Conservation (phyloP, 768 basidiomycete genomes). For the Russula foetens region DNA sequence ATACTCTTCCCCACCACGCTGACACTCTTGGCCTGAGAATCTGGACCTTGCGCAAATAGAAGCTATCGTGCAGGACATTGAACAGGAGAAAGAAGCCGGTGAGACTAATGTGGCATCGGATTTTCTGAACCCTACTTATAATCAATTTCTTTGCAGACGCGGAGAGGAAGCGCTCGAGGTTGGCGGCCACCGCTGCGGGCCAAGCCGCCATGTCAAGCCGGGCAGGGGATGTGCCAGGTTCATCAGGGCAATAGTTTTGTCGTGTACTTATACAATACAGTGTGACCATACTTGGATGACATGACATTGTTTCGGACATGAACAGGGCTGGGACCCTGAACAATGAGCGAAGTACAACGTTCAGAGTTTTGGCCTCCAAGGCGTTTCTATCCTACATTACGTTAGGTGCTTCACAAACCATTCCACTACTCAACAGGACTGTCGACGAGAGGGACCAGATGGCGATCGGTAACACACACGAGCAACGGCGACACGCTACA, state of each 20-base stretch:
- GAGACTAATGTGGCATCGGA: conserved; percentile 22
- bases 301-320: too few species aligned
- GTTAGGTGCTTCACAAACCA: too few species aligned
- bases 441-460: background rate
- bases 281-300: too few species aligned
- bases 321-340: too few species aligned
- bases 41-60: conserved; percentile 85
- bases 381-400: too few species aligned
- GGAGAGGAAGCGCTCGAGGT: conserved; percentile 82
- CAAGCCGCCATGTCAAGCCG: conserved; percentile 81
- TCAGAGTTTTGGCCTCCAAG: too few species aligned
- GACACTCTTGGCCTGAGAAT: conserved; percentile 43
- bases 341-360: too few species aligned
- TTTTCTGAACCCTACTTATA: background rate
- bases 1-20: background rate
- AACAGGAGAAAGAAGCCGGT: conserved; percentile 96
- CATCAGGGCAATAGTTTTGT: conserved; percentile 26
- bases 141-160: conserved; percentile 52
- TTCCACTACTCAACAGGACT: background rate
- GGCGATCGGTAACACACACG: background rate
- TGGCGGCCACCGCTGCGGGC: conserved; percentile 87
- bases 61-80: conserved; percentile 85
- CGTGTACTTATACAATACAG: conserved; percentile 10
- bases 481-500: background rate
- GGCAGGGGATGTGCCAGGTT: conserved; percentile 33